Evolutionary conservation across 176 grass and related monocot species (phyloP).

Genomic region (Bothriochloa decipiens): DNA sequence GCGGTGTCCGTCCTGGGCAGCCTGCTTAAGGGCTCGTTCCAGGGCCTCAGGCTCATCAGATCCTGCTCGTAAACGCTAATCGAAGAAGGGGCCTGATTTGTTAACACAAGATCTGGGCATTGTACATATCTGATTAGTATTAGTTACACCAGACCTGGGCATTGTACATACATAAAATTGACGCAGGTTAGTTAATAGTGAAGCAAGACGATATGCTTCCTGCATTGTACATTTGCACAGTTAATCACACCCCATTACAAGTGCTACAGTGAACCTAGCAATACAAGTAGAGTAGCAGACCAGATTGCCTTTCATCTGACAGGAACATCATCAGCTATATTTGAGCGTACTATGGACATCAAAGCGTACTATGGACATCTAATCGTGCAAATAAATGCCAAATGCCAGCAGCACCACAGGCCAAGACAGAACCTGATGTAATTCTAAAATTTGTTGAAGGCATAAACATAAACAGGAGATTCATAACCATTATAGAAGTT

Average conservation of each 20-base stretch:
- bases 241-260: background rate
- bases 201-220: background rate
- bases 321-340: background rate
- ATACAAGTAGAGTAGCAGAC: background rate
- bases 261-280: background rate
- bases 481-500: background rate
- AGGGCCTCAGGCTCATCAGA: conserved; percentile 38
- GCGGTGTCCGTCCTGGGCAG: conserved; percentile 22
- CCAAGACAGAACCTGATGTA: background rate
- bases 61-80: conserved; percentile 23
- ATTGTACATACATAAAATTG: background rate
- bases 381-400: background rate
- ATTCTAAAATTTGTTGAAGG: background rate
- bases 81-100: too few relatives aligned
- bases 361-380: background rate
- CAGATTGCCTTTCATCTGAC: background rate
- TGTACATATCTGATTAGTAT: background rate
- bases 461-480: background rate
- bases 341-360: too few relatives aligned
- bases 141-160: background rate
- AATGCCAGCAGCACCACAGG: background rate
- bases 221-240: background rate
- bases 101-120: background rate
- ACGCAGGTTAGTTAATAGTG: conserved; percentile 17
- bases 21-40: conserved; percentile 49